Conservation (phyloP, 2,329 filamentous ascomycete genomes). For the Grosmannia huntii region DNA sequence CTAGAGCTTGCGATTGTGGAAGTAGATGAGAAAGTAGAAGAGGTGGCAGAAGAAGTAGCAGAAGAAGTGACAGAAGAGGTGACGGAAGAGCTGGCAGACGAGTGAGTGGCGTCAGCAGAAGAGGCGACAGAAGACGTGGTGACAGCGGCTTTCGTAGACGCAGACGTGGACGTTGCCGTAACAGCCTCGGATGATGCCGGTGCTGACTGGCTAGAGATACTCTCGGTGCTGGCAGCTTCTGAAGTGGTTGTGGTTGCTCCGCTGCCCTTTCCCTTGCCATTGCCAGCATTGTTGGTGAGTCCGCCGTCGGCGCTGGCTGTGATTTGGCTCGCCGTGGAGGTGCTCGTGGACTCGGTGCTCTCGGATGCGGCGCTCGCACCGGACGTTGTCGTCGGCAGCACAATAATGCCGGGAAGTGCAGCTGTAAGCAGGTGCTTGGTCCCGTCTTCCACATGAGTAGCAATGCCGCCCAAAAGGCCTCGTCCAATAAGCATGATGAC, state of each 20-base stretch:
- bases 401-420: not conserved
- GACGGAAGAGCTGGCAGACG: too few relatives aligned
- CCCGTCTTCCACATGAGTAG: not conserved
- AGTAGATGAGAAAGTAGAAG: not conserved
- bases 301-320: not conserved
- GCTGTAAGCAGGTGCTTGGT: not conserved
- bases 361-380: not conserved
- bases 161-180: not conserved
- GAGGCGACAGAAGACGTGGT: not conserved
- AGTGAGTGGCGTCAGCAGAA: too few relatives aligned
- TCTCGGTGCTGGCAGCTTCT: not conserved
- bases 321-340: not conserved
- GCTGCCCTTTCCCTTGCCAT: not conserved
- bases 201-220: not conserved
- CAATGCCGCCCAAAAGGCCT: not conserved
- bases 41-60: not conserved
- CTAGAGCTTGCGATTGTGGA: too few relatives aligned
- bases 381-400: not conserved
- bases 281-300: not conserved
- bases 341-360: not conserved
- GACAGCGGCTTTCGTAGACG: not conserved
- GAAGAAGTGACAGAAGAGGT: not conserved
- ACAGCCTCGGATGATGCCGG: too few relatives aligned
- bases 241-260: not conserved
- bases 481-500: not conserved